phyloP scores from a whole-genome alignment of 768 basidiomycete genomes.

The Mrakia hoshinonis region DNA sequence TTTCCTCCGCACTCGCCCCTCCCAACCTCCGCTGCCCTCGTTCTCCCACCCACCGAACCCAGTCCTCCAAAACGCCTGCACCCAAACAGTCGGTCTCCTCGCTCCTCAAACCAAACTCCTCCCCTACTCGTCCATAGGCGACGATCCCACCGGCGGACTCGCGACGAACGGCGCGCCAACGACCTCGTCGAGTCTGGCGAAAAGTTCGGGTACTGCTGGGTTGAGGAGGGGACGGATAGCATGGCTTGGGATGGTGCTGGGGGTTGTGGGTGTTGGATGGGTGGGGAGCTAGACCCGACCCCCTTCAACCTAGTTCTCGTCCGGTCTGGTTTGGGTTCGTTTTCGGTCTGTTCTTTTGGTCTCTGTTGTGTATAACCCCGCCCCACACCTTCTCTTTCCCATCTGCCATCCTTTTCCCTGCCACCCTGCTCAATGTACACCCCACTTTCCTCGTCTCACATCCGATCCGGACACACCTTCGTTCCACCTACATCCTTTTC shows the following conservation, averaged over 20 bases:
- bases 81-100: background rate
- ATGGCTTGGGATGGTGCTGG: too few relatives aligned
- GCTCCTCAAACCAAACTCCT: background rate
- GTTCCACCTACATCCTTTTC: background rate
- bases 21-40: too few relatives aligned
- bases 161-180: background rate
- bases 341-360: constrained; percentile 10
- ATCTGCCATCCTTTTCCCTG: background rate
- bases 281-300: too few relatives aligned
- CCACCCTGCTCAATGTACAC: background rate
- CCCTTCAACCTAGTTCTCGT: background rate
- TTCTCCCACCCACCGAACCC: too few relatives aligned
- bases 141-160: background rate
- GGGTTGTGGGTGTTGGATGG: too few relatives aligned
- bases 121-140: background rate
- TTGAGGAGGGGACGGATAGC: too few relatives aligned
- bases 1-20: too few relatives aligned
- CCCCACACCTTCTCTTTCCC: too few relatives aligned
- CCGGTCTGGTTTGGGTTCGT: background rate
- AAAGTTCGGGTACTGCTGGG: too few relatives aligned
- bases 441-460: background rate
- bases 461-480: too few relatives aligned
- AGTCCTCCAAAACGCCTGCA: constrained; percentile 13
- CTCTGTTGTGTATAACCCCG: too few relatives aligned
- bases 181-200: background rate